Base-by-base conservation (phyloP, 805 yeast genomes). In the Metschnikowia gelsemii region DNA sequence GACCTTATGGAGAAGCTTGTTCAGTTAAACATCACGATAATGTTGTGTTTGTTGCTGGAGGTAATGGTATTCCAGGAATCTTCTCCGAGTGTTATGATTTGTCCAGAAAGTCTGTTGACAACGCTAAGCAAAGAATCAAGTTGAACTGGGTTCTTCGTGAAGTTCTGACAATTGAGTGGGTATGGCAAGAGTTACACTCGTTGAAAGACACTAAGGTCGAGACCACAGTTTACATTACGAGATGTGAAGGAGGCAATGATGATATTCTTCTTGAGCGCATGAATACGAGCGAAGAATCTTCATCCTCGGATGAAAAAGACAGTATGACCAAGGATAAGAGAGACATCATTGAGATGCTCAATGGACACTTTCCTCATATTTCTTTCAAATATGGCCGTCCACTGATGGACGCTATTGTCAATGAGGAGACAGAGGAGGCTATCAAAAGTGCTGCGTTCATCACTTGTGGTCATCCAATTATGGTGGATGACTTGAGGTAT, bases 51-150 rank as follows among this genome's bases (percentile, higher is more conserved):
- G 51, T 84, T 20, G 84, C 90, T 5, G 90, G 88, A 32, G 91
- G 93, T 24, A 79, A 80, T 41, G 95, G 93, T 40, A 69, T 85
- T 40, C 82, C 91, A 0, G 86, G 80, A n/a, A 62, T 72, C 19
- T 62, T 66, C 33, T 66, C 70, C 12, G 73, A 72, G 50, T 72
- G 69, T 27, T 45, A 54, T 40, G 60, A 60, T 45, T 48, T 64
- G 45, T 63, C 64, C 3, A 32, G 27, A 12, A 57, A 52, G 19
- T 50, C 61, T 2, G 42, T 37, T 8, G 30, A 47, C 20, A 54
- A 61, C 35, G 47, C 27, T 4, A 38, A 30, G 8, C 49, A 43
- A 22, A 35, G 31, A 20, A 38, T 51, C 21, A 46, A 46, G 38
- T 40, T 52, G 32, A 22, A 43, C 14, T 52, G 56, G 56, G 45